Evolutionary conservation across 2,329 filamentous ascomycete species (phyloP), one percentile per base, ranked within the genome.

Genomic region (Calonectria naviculata): DNA sequence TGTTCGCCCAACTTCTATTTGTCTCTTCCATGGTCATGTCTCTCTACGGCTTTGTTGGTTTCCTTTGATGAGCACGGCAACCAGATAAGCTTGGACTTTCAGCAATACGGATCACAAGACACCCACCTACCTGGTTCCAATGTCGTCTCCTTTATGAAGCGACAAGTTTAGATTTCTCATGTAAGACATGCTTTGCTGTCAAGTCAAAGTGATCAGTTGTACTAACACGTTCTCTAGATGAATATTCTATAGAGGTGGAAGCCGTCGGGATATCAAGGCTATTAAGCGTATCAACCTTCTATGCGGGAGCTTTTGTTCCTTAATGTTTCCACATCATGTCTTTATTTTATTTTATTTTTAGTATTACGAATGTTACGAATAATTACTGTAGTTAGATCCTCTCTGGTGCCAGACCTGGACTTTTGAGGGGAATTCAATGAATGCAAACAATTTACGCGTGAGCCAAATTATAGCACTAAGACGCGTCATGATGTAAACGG

Each of bases 61-160:
- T 60, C 36, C 65, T 67, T 67, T 62, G 54, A 67, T 29, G 29
- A 13, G 29, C 52, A 41, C 54, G 34, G 29, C 56, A 67, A 52
- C 56, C 44, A 44, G 47, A 41, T 36, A 56, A 29, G 52, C 34
- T n/a, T 47, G 42, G 21, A 9, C 56, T 24, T 58, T 58, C 52
- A 36, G 21, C 52, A 19, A 38, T 15, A 38, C 12, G 52, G 52
- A 6, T 58, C 52, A 58, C 31, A 19, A 21, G 34, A 7, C 9
- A 7, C 19, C 28, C 12, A 31, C 52, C 26, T 36, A 38, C 52
- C 31, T 58, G 52, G 15, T 38, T 34, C 52, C 34, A 26, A 24
- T 26, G 34, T 36, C 31, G 31, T 58, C 21, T 36, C 52, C 6
- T 58, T 58, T 58, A 38, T 58, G 21, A 38, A 58, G 52, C 52